Conservation (phyloP, 306 rosid genomes). For the Lathyrus aphaca region DNA sequence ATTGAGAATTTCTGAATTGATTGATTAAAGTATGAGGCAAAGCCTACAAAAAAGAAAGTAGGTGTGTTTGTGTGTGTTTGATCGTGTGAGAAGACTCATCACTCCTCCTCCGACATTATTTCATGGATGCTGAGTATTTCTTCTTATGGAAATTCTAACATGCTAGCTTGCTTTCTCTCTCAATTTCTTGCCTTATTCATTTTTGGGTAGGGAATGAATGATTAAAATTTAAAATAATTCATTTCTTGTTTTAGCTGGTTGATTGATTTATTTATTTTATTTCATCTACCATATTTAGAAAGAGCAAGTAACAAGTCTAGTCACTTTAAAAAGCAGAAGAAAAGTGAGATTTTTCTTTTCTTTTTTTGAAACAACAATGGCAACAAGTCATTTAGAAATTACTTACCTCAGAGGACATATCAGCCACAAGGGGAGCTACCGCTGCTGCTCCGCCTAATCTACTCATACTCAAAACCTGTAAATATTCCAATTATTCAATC, state of each 20-base stretch:
- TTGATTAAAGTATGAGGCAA: constrained; percentile 35
- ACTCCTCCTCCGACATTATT: constrained; percentile 42
- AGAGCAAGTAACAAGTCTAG: neutral
- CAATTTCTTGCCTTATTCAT: neutral
- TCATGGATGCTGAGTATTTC: constrained; percentile 32
- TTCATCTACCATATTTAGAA: neutral
- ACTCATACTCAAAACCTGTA: constrained; percentile 98
- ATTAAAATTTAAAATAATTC: neutral
- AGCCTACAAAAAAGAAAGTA: constrained; percentile 13
- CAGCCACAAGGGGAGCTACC: constrained; percentile 88
- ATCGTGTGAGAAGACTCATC: constrained; percentile 24
- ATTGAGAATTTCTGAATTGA: constrained; percentile 45
- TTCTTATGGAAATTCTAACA: constrained; percentile 34
- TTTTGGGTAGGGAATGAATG: neutral
- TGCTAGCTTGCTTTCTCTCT: neutral
- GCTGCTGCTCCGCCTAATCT: constrained; percentile 96
- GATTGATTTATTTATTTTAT: neutral
- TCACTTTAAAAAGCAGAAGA: neutral
- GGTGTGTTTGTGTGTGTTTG: neutral
- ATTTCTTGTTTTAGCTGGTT: neutral
- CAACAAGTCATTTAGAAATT: neutral
- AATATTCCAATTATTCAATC: neutral
- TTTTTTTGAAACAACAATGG: neutral
- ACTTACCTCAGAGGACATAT: constrained; percentile 73
- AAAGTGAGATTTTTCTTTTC: neutral